Conservation (phyloP, 331 rosid genomes). For the Malus hybrid region DNA sequence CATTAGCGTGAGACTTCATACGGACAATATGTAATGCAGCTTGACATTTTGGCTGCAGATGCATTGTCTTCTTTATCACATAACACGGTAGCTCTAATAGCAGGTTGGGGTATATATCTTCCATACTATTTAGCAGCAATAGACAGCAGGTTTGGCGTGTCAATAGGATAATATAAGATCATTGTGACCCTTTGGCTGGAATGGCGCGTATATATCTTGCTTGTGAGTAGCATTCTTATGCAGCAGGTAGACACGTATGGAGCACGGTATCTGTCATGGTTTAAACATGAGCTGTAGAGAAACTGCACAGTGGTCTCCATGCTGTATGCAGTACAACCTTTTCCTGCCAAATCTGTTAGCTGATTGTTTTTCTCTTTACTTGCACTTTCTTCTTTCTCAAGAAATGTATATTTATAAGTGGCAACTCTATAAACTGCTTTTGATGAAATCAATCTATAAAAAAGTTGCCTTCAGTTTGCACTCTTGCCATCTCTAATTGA, state of each 20-base stretch:
- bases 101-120: no score
- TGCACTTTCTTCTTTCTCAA: no score
- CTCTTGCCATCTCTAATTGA: no score
- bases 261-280: not conserved
- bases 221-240: not conserved
- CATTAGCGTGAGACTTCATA: slow-evolving; percentile 57
- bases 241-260: not conserved
- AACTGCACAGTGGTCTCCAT: not conserved
- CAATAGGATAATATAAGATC: not conserved
- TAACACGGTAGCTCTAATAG: not conserved
- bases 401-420: no score
- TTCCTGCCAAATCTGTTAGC: not conserved
- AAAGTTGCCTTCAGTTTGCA: no score
- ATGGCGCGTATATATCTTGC: not conserved
- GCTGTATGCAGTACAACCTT: not conserved
- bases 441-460: no score
- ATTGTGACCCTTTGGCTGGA: no score
- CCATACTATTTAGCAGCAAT: not conserved
- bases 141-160: not conserved
- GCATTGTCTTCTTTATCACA: not conserved
- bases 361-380: not conserved
- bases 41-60: not conserved
- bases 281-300: not conserved
- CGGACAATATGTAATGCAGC: slow-evolving; percentile 33
- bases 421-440: no score